Evolutionary conservation across 1,139 yeast genomes (phyloP).

Genomic region (Yamadazyma dushanensis): DNA sequence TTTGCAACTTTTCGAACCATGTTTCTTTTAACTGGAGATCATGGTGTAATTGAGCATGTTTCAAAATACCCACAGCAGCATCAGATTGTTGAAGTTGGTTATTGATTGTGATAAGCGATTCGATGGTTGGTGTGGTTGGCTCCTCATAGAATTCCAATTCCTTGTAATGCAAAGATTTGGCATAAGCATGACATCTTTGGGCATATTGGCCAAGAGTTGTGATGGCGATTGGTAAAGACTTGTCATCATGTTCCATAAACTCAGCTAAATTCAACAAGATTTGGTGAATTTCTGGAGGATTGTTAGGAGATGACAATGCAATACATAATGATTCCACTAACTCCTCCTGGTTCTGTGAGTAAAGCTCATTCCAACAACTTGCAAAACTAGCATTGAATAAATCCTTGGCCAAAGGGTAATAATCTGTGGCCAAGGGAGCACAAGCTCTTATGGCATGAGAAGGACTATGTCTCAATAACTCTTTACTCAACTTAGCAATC

Average conservation of each 20-base stretch:
- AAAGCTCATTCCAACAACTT: slow-evolving; percentile 92
- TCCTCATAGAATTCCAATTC: slow-evolving; percentile 94
- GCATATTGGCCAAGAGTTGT: slow-evolving; percentile 91
- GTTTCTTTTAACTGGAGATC: slow-evolving; percentile 91
- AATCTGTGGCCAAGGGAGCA: slow-evolving; percentile 84
- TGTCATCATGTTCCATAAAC: slow-evolving; percentile 97
- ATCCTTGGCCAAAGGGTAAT: slow-evolving; percentile 86
- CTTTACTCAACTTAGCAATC: slow-evolving; percentile 85
- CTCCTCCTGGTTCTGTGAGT: slow-evolving; percentile 91
- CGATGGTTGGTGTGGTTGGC: slow-evolving; percentile 90
- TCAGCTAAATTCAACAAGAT: slow-evolving; percentile 87
- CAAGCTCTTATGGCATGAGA: slow-evolving; percentile 95
- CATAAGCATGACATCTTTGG: slow-evolving; percentile 94
- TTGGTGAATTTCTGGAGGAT: slow-evolving; percentile 95
- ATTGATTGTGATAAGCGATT: slow-evolving; percentile 86
- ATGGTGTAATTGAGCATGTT: slow-evolving; percentile 93
- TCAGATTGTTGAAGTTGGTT: slow-evolving; percentile 95
- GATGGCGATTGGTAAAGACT: slow-evolving; percentile 86
- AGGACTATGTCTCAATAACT: slow-evolving; percentile 86
- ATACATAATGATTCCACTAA: slow-evolving; percentile 80
- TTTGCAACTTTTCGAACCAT: slow-evolving; percentile 94
- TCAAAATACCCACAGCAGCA: slow-evolving; percentile 95
- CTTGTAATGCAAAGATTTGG: slow-evolving; percentile 93
- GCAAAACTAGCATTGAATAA: slow-evolving; percentile 94
- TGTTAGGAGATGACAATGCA: slow-evolving; percentile 86